These are phyloP conservation scores for Entomortierella beljakovae DNA, from an alignment of 192 early-diverging fungal genomes.

Conservation along the genomic window DNA sequence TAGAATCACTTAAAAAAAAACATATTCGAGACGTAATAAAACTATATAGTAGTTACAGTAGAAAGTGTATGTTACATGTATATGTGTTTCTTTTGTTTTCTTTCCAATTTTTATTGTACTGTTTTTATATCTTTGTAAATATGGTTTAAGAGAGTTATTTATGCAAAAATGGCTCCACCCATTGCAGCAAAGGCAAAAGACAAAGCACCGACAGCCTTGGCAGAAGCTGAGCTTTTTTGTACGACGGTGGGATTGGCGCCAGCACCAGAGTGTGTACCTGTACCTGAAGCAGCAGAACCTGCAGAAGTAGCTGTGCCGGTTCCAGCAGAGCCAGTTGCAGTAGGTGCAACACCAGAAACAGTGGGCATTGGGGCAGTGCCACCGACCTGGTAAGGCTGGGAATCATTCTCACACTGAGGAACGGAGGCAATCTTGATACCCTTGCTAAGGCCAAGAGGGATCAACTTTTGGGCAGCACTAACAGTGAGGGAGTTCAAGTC, in stretches of 20 bases:
- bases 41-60: no score
- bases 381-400: constrained; percentile 14
- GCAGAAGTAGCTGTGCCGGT: background rate
- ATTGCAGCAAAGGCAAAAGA: background rate
- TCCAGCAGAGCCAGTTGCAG: background rate
- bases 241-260: background rate
- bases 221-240: background rate
- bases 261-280: background rate
- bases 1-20: no score
- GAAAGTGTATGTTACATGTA: no score
- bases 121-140: background rate
- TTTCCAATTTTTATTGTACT: background rate
- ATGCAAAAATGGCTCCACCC: background rate
- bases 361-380: background rate
- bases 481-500: constrained; percentile 3
- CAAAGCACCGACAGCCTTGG: background rate
- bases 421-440: constrained; percentile 9
- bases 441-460: background rate
- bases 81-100: background rate
- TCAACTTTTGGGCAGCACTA: constrained; percentile 10
- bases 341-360: background rate
- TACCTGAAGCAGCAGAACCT: no score
- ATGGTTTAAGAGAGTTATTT: background rate
- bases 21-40: no score
- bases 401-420: constrained; percentile 12